These are phyloP conservation scores for Brasenia schreberi DNA, from an alignment of 164 flowering plant species.

Conservation along the genomic window DNA sequence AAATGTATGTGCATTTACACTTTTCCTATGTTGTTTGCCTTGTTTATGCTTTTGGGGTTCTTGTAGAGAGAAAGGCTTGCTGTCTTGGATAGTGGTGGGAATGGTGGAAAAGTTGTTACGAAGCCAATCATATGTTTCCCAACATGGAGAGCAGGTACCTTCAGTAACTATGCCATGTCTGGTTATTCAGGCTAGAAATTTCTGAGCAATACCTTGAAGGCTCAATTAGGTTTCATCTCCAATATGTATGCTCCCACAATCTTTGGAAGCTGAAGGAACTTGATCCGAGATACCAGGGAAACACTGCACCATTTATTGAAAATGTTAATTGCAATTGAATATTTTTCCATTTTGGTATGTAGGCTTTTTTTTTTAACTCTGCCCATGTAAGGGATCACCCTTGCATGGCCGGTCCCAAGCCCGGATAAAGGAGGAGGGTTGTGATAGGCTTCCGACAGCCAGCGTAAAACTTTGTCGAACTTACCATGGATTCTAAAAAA, in stretches of 20 bases:
- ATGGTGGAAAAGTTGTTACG: constrained; percentile 35
- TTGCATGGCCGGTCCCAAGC: no score
- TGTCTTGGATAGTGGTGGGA: constrained; percentile 36
- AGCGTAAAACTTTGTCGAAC: no score
- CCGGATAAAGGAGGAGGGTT: no score
- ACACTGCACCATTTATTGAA: neutral
- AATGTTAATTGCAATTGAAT: neutral
- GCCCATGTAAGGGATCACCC: no score
- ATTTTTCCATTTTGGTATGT: neutral
- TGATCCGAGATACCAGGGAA: neutral
- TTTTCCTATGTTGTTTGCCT: neutral
- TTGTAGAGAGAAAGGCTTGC: constrained; percentile 68
- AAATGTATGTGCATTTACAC: neutral
- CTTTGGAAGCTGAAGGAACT: neutral
- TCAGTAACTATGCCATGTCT: constrained; percentile 3
- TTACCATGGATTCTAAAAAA: no score
- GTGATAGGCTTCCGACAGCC: no score
- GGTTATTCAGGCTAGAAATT: neutral
- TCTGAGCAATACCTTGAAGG: neutral
- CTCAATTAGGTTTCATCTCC: neutral
- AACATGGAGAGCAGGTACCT: constrained; percentile 85
- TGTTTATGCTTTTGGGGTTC: constrained; percentile 2
- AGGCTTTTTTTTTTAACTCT: no score
- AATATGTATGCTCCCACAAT: neutral
- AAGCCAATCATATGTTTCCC: constrained; percentile 83